Evolutionary conservation across 1,139 yeast genomes (phyloP), one percentile per base, ranked within the genome.

Genomic region (Pneumocystis jirovecii): DNA sequence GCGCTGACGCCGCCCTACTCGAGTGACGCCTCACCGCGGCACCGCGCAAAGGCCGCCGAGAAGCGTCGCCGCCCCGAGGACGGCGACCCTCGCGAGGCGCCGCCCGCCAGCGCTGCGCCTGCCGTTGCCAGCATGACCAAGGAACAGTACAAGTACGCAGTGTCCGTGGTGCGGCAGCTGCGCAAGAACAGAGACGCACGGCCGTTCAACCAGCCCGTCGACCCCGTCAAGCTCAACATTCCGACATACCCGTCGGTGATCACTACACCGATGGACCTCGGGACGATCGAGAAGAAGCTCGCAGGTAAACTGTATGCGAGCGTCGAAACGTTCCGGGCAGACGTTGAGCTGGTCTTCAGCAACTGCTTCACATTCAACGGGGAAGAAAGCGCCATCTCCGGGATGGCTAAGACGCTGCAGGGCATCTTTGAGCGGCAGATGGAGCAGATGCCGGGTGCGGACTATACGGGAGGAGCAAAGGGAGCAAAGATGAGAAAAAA

Each of bases 401-500:
- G 85, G 73, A 93, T 93, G 97, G 97, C 89, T 25, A 82, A 85
- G 71, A 88, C 87, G 73, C 83, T 93, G 66, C 95, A 89, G 76
- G 93, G 95, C 1, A 87, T 93, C 71, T 95, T 93, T 74, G 96
- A 89, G 74, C 90, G 91, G 72, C 97, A 93, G 75, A 85, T 90
- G 86, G 81, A 87, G 68, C 89, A 90, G 75, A 86, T 91, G 84
- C 98, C 99, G 3, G 83, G 91, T 2, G 85, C 81, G 70, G 89
- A 87, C 17, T 78, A 82, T 64, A 64, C 63, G 44, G 70, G 71
- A 64, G 72, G 72, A 65, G 70, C 69, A 71, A 74, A 69, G 71
- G 71, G 66, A 72, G 71, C 65, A 63, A 44, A 70, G 70, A 15
- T 68, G 70, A 70, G 70, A 71, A 70, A 75, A 71, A 68, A 69